These are phyloP conservation scores for Gonium pectorale DNA, from an alignment of 139 green algal genomes.

Conservation along the genomic window DNA sequence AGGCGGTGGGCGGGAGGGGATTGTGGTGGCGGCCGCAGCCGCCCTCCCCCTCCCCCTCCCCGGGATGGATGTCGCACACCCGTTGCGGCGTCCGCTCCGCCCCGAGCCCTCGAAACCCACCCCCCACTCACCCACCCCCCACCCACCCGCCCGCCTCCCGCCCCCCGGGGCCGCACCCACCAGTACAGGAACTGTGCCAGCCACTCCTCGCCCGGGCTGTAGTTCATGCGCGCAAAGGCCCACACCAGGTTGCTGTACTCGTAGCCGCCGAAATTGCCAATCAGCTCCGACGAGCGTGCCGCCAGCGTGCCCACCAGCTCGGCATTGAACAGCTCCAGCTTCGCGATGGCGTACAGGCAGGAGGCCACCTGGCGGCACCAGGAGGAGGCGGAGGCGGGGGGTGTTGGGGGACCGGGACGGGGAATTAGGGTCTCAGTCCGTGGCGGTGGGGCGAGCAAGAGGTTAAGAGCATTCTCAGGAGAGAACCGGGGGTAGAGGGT, in stretches of 20 bases:
- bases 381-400: too few species aligned
- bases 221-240: slow-evolving; percentile 40
- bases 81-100: too few species aligned
- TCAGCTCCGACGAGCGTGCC: not conserved
- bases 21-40: too few species aligned
- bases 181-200: slow-evolving; percentile 21
- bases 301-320: slow-evolving; percentile 39
- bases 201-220: slow-evolving; percentile 18
- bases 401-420: too few species aligned
- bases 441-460: too few species aligned
- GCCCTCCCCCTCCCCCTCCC: too few species aligned
- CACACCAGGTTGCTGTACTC: slow-evolving; percentile 42
- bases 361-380: too few species aligned
- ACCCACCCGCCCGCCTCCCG: not conserved
- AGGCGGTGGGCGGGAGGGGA: too few species aligned
- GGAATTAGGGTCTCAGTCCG: too few species aligned
- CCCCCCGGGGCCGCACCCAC: not conserved
- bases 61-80: too few species aligned
- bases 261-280: slow-evolving; percentile 36
- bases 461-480: too few species aligned
- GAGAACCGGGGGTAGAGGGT: too few species aligned
- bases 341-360: slow-evolving; percentile 29
- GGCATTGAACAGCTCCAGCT: slow-evolving; percentile 52
- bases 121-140: not conserved
- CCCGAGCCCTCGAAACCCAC: not conserved